Base-by-base conservation (phyloP, 768 basidiomycete species). In the Punctularia strigosozonata region DNA sequence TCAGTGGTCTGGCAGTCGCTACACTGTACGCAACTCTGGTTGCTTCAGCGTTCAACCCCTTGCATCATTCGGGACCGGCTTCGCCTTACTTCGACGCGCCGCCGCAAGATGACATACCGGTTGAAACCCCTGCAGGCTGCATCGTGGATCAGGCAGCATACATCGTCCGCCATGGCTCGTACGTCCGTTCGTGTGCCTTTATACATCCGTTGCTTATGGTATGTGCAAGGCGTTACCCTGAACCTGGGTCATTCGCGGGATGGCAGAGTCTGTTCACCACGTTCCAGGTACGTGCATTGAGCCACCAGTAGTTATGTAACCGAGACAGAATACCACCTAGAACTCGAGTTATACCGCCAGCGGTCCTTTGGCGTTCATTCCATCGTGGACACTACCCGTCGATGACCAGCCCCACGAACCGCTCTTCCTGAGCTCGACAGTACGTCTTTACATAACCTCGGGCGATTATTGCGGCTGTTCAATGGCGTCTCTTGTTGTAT, bases 81-180 rank as follows among this genome's bases (percentile, higher is more conserved):
- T 62, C 62, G 1, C 65, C 65, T 1, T 68, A 65, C 44, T 68
- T 67, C 38, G 56, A 61, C 32, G 64, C 65, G 4, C 64, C 66
- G 1, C 51, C 58, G 3, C 64, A 61, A 40, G 51, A 47, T 18
- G 62, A 57, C 7, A 57, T 67, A 24, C 32, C 55, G 1, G 18
- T 34, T 4, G 44, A 48, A 2, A 63, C 58, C 2, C 65, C 66
- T 3, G 37, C 49, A 1, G 61, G 61, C 18, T 68, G 65, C 40
- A 46, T 50, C 2, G 63, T 68, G 1, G 65, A 66, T 25, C 64
- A 65, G 42, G 65, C 66, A 0, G 64, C 65, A 3, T 68, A 65
- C 39, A 64, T 66, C 12, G 40, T 65, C 2, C 59, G 66, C 0
- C 66, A 68, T 43, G 65, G 65, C 40, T 55, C 65, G 63, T 61